Conservation (phyloP, 192 early-diverging fungal species). For the Backusella sp. region DNA sequence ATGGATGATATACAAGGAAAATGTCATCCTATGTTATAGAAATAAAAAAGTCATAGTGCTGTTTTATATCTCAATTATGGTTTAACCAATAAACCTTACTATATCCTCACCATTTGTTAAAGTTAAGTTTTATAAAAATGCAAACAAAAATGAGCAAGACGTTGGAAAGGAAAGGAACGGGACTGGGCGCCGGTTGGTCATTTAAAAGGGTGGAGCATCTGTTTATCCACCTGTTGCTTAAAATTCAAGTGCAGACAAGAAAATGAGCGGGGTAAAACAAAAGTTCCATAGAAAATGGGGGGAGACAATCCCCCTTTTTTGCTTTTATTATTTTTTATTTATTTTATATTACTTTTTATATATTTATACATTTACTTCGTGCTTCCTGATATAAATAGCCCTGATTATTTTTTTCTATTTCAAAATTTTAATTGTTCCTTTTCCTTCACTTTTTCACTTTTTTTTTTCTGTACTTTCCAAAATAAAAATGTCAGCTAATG, state of each 20-base stretch:
- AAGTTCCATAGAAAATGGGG: neutral
- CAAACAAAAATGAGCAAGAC: neutral
- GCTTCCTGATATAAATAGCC: slow-evolving; percentile 4
- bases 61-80: neutral
- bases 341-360: neutral
- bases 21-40: neutral
- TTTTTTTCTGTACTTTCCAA: neutral
- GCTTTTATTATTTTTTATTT: neutral
- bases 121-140: neutral
- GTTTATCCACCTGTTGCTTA: slow-evolving; percentile 7
- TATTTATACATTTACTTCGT: neutral
- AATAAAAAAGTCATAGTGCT: neutral
- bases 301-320: neutral
- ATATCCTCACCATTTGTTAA: neutral
- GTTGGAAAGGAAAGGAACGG: neutral
- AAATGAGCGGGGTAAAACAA: neutral
- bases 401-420: slow-evolving; percentile 1
- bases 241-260: neutral
- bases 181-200: neutral
- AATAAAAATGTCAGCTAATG: slow-evolving; percentile 11
- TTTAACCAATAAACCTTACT: neutral
- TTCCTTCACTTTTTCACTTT: neutral
- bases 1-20: neutral
- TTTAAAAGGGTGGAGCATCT: neutral
- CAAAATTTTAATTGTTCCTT: neutral